Percentiles rank a stretch among this genome's conserved stretches.
phyloP scores from a whole-genome alignment of 177 flowering plant species.

The Telopea speciosissima region DNA sequence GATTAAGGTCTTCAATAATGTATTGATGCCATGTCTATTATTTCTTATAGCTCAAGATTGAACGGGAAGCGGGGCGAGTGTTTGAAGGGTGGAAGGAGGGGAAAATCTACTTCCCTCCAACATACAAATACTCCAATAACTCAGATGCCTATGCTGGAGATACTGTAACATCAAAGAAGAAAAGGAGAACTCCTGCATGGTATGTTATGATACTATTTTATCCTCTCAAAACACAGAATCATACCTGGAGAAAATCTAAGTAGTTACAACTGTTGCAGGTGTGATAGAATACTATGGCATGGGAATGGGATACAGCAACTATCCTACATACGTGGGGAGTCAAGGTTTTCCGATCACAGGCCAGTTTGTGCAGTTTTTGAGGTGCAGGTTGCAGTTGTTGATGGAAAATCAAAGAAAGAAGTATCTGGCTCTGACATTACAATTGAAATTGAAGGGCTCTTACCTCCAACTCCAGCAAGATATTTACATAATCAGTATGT shows the following conservation, averaged over 20 bases:
- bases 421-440: conserved; percentile 18
- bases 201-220: conserved; percentile 8
- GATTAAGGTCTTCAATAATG: too few relatives aligned
- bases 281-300: conserved; percentile 74
- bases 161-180: conserved; percentile 75
- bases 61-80: conserved; percentile 74
- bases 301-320: conserved; percentile 61
- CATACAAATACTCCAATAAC: conserved; percentile 81
- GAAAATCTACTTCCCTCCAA: conserved; percentile 72
- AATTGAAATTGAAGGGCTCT: conserved; percentile 39
- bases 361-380: conserved; percentile 65
- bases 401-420: conserved; percentile 24
- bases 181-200: conserved; percentile 94
- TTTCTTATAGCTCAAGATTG: conserved; percentile 53
- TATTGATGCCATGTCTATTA: background rate
- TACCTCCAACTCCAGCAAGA: conserved; percentile 21
- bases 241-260: background rate
- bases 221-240: background rate
- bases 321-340: conserved; percentile 52
- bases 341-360: conserved; percentile 69
- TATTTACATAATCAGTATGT: conserved; percentile 9
- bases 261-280: conserved; percentile 35
- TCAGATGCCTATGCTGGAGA: conserved; percentile 93
- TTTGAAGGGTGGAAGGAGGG: conserved; percentile 82
- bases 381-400: conserved; percentile 32